Evolutionary conservation across 2,329 filamentous ascomycete species (phyloP).

Genomic region (Colletotrichum sp.): DNA sequence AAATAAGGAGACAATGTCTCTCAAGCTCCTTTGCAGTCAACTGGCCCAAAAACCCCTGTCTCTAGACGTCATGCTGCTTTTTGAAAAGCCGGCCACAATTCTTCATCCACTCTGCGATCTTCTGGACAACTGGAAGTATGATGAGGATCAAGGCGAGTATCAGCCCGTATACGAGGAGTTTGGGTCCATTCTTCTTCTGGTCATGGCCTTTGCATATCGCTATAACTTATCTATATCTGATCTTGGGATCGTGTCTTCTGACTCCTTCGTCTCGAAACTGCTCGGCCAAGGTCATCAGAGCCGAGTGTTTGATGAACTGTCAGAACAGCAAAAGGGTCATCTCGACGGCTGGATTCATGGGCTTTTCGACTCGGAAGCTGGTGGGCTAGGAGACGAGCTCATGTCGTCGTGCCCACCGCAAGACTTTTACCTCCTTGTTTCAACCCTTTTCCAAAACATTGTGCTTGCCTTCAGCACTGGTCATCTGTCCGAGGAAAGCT

Average conservation of each 20-base stretch:
- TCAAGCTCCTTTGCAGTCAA: slow-evolving; percentile 75
- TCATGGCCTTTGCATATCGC: slow-evolving; percentile 77
- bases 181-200: slow-evolving; percentile 74
- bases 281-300: slow-evolving; percentile 64
- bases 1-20: slow-evolving; percentile 79
- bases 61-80: slow-evolving; percentile 78
- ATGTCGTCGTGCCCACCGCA: slow-evolving; percentile 84
- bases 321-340: slow-evolving; percentile 67
- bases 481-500: slow-evolving; percentile 68
- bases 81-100: slow-evolving; percentile 72
- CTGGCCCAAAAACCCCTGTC: slow-evolving; percentile 75
- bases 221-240: slow-evolving; percentile 71
- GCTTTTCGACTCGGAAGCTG: slow-evolving; percentile 76
- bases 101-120: slow-evolving; percentile 76
- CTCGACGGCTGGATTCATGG: slow-evolving; percentile 78
- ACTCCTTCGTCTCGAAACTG: slow-evolving; percentile 74
- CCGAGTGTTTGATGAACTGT: slow-evolving; percentile 63
- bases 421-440: slow-evolving; percentile 80
- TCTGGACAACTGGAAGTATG: slow-evolving; percentile 80
- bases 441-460: slow-evolving; percentile 78
- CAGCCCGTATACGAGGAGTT: slow-evolving; percentile 89
- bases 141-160: slow-evolving; percentile 83
- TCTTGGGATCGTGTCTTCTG: slow-evolving; percentile 62
- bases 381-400: slow-evolving; percentile 78
- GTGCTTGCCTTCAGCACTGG: slow-evolving; percentile 72